These are phyloP conservation scores for Ceratobasidium theobromae DNA, from an alignment of 1,284 basidiomycete genomes.

Conservation along the genomic window DNA sequence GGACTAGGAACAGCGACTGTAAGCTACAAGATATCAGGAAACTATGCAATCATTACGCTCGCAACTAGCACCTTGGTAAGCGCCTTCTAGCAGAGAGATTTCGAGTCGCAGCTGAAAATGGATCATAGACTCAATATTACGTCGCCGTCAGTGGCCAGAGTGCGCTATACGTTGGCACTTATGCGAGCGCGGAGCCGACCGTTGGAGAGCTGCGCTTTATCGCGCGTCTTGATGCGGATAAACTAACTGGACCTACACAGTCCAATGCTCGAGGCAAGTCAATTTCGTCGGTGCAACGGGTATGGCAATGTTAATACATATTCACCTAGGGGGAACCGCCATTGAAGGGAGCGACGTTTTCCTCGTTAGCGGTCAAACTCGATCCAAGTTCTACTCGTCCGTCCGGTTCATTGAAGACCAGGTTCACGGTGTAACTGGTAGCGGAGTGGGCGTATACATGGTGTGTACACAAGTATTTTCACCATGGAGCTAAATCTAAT, in stretches of 20 bases:
- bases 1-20: conserved; percentile 31
- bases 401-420: conserved; percentile 33
- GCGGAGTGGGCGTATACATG: conserved; percentile 25
- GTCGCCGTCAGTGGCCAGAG: conserved; percentile 30
- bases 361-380: conserved; percentile 25
- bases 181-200: conserved; percentile 43
- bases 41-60: conserved; percentile 31
- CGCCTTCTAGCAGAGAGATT: background rate
- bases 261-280: background rate
- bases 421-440: conserved; percentile 31
- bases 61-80: conserved; percentile 21
- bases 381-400: conserved; percentile 33
- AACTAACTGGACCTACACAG: background rate
- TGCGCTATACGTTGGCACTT: conserved; percentile 32
- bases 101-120: background rate
- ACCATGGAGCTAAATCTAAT: background rate
- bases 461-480: background rate
- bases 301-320: background rate
- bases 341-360: conserved; percentile 34
- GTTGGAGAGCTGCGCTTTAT: conserved; percentile 55
- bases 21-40: conserved; percentile 18
- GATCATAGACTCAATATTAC: conserved; percentile 32
- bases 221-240: conserved; percentile 45
- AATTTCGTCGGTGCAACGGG: background rate
- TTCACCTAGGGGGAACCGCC: conserved; percentile 13